phyloP scores from a whole-genome alignment of 1,284 basidiomycete species.

The Spongispora temasekensis region DNA sequence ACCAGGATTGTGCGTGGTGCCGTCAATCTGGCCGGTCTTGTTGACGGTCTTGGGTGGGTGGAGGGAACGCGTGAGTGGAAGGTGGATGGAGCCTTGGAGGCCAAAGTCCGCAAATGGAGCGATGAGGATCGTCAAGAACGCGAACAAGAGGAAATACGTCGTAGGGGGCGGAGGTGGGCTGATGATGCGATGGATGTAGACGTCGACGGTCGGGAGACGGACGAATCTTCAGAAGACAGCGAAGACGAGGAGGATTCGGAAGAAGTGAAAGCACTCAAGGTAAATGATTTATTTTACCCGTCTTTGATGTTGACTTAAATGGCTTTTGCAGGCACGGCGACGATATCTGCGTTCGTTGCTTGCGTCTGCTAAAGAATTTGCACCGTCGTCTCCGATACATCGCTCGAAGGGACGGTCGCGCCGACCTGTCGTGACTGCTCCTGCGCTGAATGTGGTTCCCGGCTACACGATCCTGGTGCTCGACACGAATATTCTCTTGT shows the following conservation, averaged over 20 bases:
- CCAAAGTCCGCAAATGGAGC: constrained; percentile 72
- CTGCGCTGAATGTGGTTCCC: constrained; percentile 63
- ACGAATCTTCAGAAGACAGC: constrained; percentile 44
- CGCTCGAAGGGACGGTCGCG: constrained; percentile 39
- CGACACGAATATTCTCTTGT: constrained; percentile 93
- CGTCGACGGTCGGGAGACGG: constrained; percentile 42
- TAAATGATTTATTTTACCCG: constrained; percentile 39
- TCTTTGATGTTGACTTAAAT: constrained; percentile 13
- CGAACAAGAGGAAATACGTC: constrained; percentile 68
- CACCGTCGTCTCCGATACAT: constrained; percentile 33
- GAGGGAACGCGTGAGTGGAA: constrained; percentile 62
- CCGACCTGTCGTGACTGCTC: constrained; percentile 36
- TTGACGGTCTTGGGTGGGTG: constrained; percentile 77
- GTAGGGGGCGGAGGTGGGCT: constrained; percentile 59
- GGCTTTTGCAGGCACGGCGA: constrained; percentile 56
- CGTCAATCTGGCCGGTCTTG: constrained; percentile 65
- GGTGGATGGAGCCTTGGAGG: constrained; percentile 67
- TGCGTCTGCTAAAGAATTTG: constrained; percentile 43
- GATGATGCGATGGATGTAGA: constrained; percentile 75
- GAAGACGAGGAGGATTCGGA: constrained; percentile 68
- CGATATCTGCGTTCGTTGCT: constrained; percentile 63
- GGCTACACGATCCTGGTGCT: constrained; percentile 91
- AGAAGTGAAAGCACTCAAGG: constrained; percentile 78
- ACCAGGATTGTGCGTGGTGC: constrained; percentile 74
- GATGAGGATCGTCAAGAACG: constrained; percentile 63